Evolutionary conservation across 2,329 filamentous ascomycete genomes (phyloP).

Genomic region (Bimuria novae-zelandiae): DNA sequence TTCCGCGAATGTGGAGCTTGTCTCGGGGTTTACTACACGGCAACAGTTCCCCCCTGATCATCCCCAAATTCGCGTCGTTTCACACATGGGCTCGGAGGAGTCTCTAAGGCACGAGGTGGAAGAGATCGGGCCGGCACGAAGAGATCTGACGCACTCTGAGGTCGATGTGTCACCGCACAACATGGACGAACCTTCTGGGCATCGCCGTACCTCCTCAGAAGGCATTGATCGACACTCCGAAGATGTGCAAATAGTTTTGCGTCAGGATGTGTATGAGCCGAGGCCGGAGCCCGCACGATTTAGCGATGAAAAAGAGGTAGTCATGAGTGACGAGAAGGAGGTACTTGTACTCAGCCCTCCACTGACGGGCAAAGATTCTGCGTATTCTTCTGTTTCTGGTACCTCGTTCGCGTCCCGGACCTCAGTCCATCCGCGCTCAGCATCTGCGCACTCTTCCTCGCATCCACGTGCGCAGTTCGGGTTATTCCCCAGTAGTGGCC

Average conservation of each 20-base stretch:
- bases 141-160: conserved; percentile 13
- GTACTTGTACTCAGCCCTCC: conserved; percentile 30
- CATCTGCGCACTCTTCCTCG: conserved; percentile 33
- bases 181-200: conserved; percentile 22
- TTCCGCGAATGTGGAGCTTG: conserved; percentile 21
- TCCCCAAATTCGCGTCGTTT: conserved; percentile 19
- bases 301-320: conserved; percentile 18
- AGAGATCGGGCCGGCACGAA: conserved; percentile 10
- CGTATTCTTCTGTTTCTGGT: conserved; percentile 46
- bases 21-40: not conserved
- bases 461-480: conserved; percentile 41
- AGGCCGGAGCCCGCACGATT: conserved; percentile 13
- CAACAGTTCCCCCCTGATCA: conserved; percentile 5
- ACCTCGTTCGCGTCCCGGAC: conserved; percentile 38
- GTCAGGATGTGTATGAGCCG: conserved; percentile 20
- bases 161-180: conserved; percentile 20
- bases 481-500: conserved; percentile 38
- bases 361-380: conserved; percentile 44
- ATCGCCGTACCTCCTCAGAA: conserved; percentile 29
- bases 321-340: conserved; percentile 11
- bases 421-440: conserved; percentile 31
- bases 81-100: conserved; percentile 24
- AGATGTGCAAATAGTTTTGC: conserved; percentile 20
- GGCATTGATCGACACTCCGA: conserved; percentile 15
- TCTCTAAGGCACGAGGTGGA: conserved; percentile 22